phyloP scores from a whole-genome alignment of 2,329 filamentous ascomycete species.

The Reticulascus tulasneorum region DNA sequence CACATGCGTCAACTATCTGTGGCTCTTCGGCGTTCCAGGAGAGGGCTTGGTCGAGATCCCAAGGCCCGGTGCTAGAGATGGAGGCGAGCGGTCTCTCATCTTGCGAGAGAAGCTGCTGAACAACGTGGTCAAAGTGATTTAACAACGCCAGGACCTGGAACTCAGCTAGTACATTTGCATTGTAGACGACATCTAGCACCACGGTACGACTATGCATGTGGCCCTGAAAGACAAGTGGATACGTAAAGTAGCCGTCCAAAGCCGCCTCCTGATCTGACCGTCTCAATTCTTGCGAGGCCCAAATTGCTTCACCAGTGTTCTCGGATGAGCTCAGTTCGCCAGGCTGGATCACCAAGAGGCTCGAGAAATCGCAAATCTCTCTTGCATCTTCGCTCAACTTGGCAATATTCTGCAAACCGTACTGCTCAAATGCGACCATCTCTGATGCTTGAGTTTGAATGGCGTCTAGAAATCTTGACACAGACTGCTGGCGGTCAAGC shows the following conservation, averaged over 20 bases:
- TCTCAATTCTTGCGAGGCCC: too few relatives aligned
- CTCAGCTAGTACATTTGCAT: conserved; percentile 6
- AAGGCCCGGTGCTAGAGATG: too few relatives aligned
- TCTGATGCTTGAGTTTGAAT: conserved; percentile 23
- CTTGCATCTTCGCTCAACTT: neutral
- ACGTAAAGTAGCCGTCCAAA: conserved; percentile 12
- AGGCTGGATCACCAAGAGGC: neutral
- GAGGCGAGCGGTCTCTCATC: too few relatives aligned
- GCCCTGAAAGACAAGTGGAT: conserved; percentile 13
- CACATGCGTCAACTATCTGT: neutral
- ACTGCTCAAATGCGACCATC: conserved; percentile 22
- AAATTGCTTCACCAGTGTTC: too few relatives aligned
- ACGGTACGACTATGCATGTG: neutral
- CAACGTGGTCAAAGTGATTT: conserved; percentile 15
- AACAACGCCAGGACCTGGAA: conserved; percentile 7
- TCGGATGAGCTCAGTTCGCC: too few relatives aligned
- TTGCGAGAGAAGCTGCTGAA: conserved; percentile 14
- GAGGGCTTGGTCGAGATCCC: neutral
- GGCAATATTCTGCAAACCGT: conserved; percentile 25
- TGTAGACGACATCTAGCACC: conserved; percentile 9
- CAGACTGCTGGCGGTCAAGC: neutral
- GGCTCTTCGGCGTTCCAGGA: neutral
- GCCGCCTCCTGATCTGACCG: too few relatives aligned
- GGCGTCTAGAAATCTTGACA: conserved; percentile 9
- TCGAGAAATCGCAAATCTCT: neutral